Base-by-base conservation (phyloP, 2,329 filamentous ascomycete genomes). In the Microdochium nivale region DNA sequence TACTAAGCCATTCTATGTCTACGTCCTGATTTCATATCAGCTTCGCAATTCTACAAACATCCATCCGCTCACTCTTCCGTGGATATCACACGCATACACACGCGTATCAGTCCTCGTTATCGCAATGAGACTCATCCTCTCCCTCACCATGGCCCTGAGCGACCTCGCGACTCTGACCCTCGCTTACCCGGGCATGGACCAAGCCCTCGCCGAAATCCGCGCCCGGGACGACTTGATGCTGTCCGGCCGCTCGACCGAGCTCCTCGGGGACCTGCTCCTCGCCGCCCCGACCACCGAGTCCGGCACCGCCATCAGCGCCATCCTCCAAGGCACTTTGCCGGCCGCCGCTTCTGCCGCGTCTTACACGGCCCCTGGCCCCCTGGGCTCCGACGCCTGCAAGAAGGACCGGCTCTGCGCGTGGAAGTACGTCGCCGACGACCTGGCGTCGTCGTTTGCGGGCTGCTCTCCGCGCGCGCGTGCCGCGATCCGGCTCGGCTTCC, bases 401-500 rank as follows among this genome's bases (percentile, higher is more conserved):
- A 52, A 55, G 16, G 65, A 67, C 47, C 55, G 58, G n/a, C 63
- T 67, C 51, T 70, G 72, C 51, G 58, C 71, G 49, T 75, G 72
- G 72, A 66, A 60, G 30, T 64, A 69, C 49, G 60, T 76, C 47
- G 63, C 65, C 35, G 52, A 58, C 10, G 64, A 70, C 16, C 65
- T 76, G 62, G 62, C 59, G 24, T 25, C 27, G 1, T 51, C 60
- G 8, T 75, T 74, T 54, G 54, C 60, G 3, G 63, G 63, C 19
- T 75, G 72, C 60, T 71, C 68, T 47, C 61, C 64, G 11, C 53
- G 66, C 16, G 73, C 70, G 0, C 68, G 73, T n/a, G 68, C 62
- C 3, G 72, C 72, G 19, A 70, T 76, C 53, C 69, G 74, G 16
- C 63, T 70, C 5, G 71, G 71, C 10, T 77, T 76, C 59, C 73